Conservation (phyloP, 495 filamentous ascomycete genomes). For the Hyaloscypha bicolor region DNA sequence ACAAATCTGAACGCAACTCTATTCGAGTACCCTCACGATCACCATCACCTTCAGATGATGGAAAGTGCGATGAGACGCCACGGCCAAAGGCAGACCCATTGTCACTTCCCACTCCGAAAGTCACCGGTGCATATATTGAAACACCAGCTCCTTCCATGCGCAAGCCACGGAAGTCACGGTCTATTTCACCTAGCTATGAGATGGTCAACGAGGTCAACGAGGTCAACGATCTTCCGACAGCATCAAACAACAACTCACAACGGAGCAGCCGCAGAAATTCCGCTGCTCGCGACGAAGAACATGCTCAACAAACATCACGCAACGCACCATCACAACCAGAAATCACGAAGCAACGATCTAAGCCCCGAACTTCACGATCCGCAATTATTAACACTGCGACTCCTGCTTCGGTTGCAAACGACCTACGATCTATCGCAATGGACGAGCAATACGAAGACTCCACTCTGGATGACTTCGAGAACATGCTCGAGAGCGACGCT, state of each 20-base stretch:
- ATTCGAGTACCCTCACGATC: constrained; percentile 45
- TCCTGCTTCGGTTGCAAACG: constrained; percentile 49
- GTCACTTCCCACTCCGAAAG: constrained; percentile 50
- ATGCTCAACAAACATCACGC: constrained; percentile 1
- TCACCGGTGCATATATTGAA: constrained; percentile 54
- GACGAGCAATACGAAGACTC: constrained; percentile 54
- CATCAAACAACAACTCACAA: constrained; percentile 3
- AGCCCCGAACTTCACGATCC: constrained; percentile 4
- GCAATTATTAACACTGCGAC: constrained; percentile 49
- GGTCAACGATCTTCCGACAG: constrained; percentile 6
- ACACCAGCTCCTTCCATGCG: constrained; percentile 42
- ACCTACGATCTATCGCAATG: constrained; percentile 49
- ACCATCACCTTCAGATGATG: constrained; percentile 32
- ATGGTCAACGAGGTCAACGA: constrained; percentile 7
- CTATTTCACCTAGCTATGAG: constrained; percentile 21
- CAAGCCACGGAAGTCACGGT: constrained; percentile 19
- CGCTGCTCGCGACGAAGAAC: not conserved
- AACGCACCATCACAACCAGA: constrained; percentile 19
- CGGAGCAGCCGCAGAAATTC: not conserved
- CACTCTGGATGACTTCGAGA: constrained; percentile 45
- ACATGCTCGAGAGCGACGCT: constrained; percentile 16
- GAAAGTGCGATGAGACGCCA: constrained; percentile 45
- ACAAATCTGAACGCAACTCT: constrained; percentile 55
- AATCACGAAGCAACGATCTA: not conserved
- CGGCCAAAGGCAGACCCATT: constrained; percentile 44